Evolutionary conservation across 805 yeast species (phyloP).

Genomic region (Zygosaccharomyces lentus): DNA sequence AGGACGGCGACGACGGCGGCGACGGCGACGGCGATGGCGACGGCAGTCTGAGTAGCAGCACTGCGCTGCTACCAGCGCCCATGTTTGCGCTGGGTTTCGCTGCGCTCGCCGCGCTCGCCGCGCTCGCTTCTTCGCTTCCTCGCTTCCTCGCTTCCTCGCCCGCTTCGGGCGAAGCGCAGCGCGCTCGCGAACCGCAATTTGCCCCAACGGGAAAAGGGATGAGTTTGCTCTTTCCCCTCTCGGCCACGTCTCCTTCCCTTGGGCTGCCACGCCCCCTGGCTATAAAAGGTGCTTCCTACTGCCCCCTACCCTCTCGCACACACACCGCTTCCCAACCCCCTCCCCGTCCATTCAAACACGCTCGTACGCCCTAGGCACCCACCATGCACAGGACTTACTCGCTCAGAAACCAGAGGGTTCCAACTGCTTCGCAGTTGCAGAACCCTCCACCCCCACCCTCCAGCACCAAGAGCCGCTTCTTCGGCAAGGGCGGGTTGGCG

Average conservation of each 20-base stretch:
- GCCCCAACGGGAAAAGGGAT: slow-evolving; percentile 6
- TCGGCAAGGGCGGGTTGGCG: slow-evolving; percentile 69
- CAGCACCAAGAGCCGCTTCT: slow-evolving; percentile 77
- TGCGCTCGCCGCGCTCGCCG: not conserved
- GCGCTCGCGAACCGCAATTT: slow-evolving; percentile 9
- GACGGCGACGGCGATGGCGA: not conserved
- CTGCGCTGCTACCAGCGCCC: too few relatives aligned
- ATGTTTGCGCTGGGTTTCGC: too few relatives aligned
- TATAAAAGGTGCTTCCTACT: not conserved
- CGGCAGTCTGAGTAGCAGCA: too few relatives aligned
- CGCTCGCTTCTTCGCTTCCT: too few relatives aligned
- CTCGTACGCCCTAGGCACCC: too few relatives aligned
- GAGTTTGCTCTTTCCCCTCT: slow-evolving; percentile 6
- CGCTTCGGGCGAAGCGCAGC: not conserved
- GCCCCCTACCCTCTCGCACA: not conserved
- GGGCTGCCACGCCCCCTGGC: not conserved
- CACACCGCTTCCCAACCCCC: not conserved
- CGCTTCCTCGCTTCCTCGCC: not conserved
- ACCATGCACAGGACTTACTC: slow-evolving; percentile 99
- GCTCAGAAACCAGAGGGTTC: slow-evolving; percentile 90
- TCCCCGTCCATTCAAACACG: slow-evolving; percentile 9
- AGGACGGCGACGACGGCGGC: not conserved
- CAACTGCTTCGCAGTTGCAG: slow-evolving; percentile 93
- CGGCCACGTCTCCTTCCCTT: not conserved
- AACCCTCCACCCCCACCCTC: slow-evolving; percentile 94